Base-by-base conservation (phyloP, 805 yeast species). In the Yarrowia phangngaensis region DNA sequence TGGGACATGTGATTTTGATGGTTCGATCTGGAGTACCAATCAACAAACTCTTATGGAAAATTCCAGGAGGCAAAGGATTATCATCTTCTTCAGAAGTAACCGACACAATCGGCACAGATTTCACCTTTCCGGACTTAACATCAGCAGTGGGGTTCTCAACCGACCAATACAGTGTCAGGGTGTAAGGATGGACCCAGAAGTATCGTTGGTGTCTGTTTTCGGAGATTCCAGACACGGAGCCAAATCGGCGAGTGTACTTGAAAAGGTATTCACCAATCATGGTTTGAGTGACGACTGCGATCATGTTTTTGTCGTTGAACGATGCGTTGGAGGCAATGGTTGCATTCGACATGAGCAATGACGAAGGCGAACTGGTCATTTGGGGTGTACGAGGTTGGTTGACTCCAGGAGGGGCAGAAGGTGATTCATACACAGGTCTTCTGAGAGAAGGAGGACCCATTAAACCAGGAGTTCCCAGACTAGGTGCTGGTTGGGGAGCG, bases 131-230 rank as follows among this genome's bases (percentile, higher is more conserved):
- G 0, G 80, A 68, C 27, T 40, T 49, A 8, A 87, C 84, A 56
- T 83, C 81, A 38, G 83, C 62, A 0, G 82, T 82, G 1, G 97
- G 97, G 59, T 84, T 85, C 9, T 79, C 72, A 4, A 76, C 73
- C 3, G 90, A 81, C 98, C 98, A 90, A 64, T 86, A 88, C 36
- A 90, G 70, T 0, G 95, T 86, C 70, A 87, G 68, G 7, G 92
- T 82, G 64, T 89, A 89, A 3, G 98, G 97, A 65, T 90, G 95
- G 34, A 92, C 78, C 97, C 97, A 92, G 73, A 90, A 90, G 68
- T 78, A 90, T 55, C 97, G 75, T 60, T 84, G 92, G 61, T 90
- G 98, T 52, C 96, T 76, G 31, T 76, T 75, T 43, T 87, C 92
- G 0, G 90, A 76, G 15, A 86, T 73, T 1, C 82, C 73, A 32